phyloP scores from a whole-genome alignment of 2,329 filamentous ascomycete species.

The Arthrinium puccinioides region DNA sequence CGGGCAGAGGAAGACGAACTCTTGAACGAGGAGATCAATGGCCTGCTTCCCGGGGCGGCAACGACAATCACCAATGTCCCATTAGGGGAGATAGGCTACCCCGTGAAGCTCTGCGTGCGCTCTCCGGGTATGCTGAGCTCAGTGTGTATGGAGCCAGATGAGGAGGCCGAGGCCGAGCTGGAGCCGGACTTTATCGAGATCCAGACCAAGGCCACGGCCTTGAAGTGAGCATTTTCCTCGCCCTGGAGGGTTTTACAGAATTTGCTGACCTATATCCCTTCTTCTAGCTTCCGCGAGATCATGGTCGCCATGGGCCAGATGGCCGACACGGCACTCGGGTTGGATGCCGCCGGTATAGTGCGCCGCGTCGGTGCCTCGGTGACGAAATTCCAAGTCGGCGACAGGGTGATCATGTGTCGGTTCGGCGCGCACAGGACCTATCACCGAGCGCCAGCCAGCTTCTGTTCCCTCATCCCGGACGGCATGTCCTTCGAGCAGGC shows the following conservation, averaged over 20 bases:
- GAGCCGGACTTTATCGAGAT: slow-evolving; percentile 4
- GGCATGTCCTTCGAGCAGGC: slow-evolving; percentile 5
- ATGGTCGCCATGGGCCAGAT: background rate
- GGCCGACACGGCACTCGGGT: background rate
- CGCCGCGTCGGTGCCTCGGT: background rate
- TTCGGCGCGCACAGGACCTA: background rate
- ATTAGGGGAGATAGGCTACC: background rate
- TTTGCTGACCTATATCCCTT: too few species aligned
- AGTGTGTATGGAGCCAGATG: background rate
- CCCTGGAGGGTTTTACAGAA: too few species aligned
- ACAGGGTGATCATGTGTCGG: background rate
- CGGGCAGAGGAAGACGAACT: background rate
- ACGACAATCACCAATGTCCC: too few species aligned
- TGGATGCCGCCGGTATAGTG: background rate
- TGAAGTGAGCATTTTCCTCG: background rate
- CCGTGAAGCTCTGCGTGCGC: background rate
- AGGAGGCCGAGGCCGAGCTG: background rate
- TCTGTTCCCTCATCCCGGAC: slow-evolving; percentile 2
- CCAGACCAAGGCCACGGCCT: slow-evolving; percentile 2
- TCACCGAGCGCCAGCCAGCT: background rate
- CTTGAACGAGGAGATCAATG: background rate
- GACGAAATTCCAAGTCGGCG: background rate
- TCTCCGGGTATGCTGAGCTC: background rate
- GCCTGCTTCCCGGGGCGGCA: background rate
- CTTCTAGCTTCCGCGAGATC: slow-evolving; percentile 6